A percentile compares a stretch with the other conserved stretches of the same genome.
Evolutionary conservation across 2,329 filamentous ascomycete species (phyloP).

Genomic region (Seiridium unicorne): DNA sequence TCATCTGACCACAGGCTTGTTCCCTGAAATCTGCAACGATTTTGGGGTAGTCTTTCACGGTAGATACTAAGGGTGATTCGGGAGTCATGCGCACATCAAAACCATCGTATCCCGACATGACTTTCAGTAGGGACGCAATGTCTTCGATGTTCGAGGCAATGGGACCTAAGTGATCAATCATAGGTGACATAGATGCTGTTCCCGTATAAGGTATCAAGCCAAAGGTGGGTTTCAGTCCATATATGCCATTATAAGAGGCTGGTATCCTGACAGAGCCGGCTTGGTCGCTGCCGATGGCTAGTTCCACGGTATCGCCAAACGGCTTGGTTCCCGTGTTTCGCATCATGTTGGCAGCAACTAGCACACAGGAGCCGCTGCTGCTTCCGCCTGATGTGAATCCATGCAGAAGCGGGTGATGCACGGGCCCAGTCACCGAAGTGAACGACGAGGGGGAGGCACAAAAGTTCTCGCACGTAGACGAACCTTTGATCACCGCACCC

Average conservation of each 20-base stretch:
- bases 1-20: conserved; percentile 10
- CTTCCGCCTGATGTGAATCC: too few relatives aligned
- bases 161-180: conserved; percentile 49
- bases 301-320: conserved; percentile 30
- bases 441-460: too few relatives aligned
- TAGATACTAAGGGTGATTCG: conserved; percentile 22
- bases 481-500: too few relatives aligned
- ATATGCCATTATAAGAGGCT: conserved; percentile 34
- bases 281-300: conserved; percentile 47
- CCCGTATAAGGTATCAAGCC: conserved; percentile 51
- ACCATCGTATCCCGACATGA: conserved; percentile 45
- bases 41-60: conserved; percentile 14
- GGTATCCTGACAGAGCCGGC: conserved; percentile 46
- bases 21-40: background rate
- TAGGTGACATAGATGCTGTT: conserved; percentile 43
- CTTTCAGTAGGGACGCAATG: conserved; percentile 39
- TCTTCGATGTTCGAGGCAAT: conserved; percentile 39
- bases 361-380: too few relatives aligned
- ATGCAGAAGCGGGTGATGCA: too few relatives aligned
- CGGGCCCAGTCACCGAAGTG: too few relatives aligned
- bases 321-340: too few relatives aligned
- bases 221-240: conserved; percentile 49
- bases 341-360: too few relatives aligned
- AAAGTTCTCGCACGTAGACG: too few relatives aligned
- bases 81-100: conserved; percentile 41